Evolutionary conservation across 75 land plant genomes (phyloP).

Genomic region (Pinus albicaulis): DNA sequence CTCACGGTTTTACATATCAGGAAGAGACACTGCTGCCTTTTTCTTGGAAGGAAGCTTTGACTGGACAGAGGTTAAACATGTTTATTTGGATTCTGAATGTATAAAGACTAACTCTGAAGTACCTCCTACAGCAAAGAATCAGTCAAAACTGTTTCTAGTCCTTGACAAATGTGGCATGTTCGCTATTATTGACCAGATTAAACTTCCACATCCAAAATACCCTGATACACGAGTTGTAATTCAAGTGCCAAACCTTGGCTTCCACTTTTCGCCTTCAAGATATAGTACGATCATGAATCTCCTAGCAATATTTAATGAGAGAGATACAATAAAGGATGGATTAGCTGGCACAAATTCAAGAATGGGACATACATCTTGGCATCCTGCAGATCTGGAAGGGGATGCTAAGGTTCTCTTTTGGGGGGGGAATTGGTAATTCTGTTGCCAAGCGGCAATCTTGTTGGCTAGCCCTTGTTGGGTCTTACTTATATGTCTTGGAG

Average conservation of each 20-base stretch:
- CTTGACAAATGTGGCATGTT: constrained; percentile 92
- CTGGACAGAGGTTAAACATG: constrained; percentile 26
- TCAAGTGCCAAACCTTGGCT: constrained; percentile 87
- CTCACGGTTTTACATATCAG: constrained; percentile 82
- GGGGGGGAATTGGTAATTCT: too few relatives aligned
- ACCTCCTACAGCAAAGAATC: constrained; percentile 1
- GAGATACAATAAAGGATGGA: constrained; percentile 13
- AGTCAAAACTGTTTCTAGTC: constrained; percentile 42
- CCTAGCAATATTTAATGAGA: constrained; percentile 44
- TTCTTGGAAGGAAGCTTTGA: constrained; percentile 53
- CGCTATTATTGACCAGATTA: constrained; percentile 83
- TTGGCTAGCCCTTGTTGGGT: too few relatives aligned
- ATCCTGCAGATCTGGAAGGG: constrained; percentile 65
- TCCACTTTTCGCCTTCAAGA: constrained; percentile 91
- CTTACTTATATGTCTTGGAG: too few relatives aligned
- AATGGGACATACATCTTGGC: constrained; percentile 6
- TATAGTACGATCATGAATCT: constrained; percentile 64
- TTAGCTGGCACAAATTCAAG: not conserved
- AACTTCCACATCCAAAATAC: constrained; percentile 71
- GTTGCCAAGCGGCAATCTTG: too few relatives aligned
- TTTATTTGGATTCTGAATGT: constrained; percentile 5
- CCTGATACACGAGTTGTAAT: constrained; percentile 81
- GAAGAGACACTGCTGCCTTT: constrained; percentile 91
- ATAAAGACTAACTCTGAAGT: constrained; percentile 1
- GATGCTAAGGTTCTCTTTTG: too few relatives aligned